Evolutionary conservation across 768 basidiomycete species (phyloP), one percentile per base, ranked within the genome.

Genomic region (Melanogaster broomeanus): DNA sequence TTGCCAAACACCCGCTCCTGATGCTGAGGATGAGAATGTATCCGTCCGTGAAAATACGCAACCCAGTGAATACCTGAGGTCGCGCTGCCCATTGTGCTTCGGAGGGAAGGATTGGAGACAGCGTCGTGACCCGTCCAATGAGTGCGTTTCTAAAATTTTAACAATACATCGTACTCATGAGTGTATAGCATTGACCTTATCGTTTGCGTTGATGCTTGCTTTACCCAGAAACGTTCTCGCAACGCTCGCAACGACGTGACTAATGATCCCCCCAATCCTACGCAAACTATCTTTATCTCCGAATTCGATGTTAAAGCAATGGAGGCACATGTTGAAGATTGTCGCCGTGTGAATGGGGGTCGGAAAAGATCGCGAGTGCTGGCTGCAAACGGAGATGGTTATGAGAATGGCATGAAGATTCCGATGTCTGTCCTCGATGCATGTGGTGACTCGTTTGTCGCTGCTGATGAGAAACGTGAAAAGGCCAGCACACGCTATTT

Each of bases 171-270:
- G n/a, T 42, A 5, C 7, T 49, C 2, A 27, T 30, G 2, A 42
- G 48, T 24, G 48, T 34, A 10, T 30, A 30, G 30, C 10, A 11
- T 30, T 10, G 27, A 49, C 22, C 18, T n/a, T 9, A 21, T 49
- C 28, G 63, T 69, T 5, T 70, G 66, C 42, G 3, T 66, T 5
- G 70, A 73, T 56, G 65, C 65, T 0, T 69, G 65, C 52, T 73
- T 73, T 45, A 67, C 60, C 6, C 71, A 73, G 46, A 71, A 72
- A 45, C 21, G 48, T 12, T 49, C 48, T 15, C 18, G 40, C 39
- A 49, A 49, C 22, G 24, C 38, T 9, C 11, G 22, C 8, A 27
- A 37, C 24, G 18, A 25, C 11, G 4, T 7, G 24, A 37, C 5
- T 13, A 39, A 30, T 7, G 48, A 49, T 33, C 40, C 18, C 11